These are phyloP conservation scores for Debaryomycetaceae sp. DNA, from an alignment of 1,139 yeast species.

Conservation along the genomic window DNA sequence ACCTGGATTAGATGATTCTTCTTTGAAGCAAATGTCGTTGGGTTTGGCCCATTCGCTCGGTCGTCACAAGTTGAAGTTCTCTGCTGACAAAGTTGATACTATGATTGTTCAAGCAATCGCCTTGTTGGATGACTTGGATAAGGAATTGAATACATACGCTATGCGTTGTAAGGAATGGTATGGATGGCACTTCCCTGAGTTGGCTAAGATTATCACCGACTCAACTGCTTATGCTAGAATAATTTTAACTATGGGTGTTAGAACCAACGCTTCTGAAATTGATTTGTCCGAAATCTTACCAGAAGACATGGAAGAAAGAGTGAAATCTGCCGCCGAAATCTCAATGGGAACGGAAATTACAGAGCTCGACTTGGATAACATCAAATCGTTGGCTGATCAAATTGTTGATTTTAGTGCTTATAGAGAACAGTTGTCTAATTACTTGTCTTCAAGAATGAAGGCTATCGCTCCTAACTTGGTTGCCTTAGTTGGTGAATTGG, in stretches of 20 bases:
- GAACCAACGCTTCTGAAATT: constrained; percentile 86
- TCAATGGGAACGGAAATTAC: constrained; percentile 99
- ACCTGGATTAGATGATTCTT: constrained; percentile 86
- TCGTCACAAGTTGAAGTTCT: constrained; percentile 94
- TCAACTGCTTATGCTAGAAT: constrained; percentile 93
- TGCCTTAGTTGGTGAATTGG: constrained; percentile 95
- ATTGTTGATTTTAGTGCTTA: constrained; percentile 91
- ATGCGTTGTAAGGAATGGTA: constrained; percentile 99
- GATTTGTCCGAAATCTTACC: constrained; percentile 91
- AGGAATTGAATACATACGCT: constrained; percentile 95
- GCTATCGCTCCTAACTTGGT: constrained; percentile 97
- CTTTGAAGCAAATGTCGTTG: constrained; percentile 88
- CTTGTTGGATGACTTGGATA: constrained; percentile 90
- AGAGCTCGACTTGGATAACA: constrained; percentile 88
- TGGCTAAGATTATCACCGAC: constrained; percentile 92
- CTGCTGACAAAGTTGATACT: constrained; percentile 97
- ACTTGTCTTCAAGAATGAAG: constrained; percentile 93
- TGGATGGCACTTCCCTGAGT: constrained; percentile 99
- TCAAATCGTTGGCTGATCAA: constrained; percentile 87
- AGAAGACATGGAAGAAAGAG: constrained; percentile 81
- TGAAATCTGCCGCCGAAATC: constrained; percentile 85
- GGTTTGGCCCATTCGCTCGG: constrained; percentile 98
- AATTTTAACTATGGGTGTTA: constrained; percentile 88
- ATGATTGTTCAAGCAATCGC: constrained; percentile 99
- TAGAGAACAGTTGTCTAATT: constrained; percentile 83